Evolutionary conservation across 768 basidiomycete genomes (phyloP).

Genomic region (Clitopilus passeckerianus): DNA sequence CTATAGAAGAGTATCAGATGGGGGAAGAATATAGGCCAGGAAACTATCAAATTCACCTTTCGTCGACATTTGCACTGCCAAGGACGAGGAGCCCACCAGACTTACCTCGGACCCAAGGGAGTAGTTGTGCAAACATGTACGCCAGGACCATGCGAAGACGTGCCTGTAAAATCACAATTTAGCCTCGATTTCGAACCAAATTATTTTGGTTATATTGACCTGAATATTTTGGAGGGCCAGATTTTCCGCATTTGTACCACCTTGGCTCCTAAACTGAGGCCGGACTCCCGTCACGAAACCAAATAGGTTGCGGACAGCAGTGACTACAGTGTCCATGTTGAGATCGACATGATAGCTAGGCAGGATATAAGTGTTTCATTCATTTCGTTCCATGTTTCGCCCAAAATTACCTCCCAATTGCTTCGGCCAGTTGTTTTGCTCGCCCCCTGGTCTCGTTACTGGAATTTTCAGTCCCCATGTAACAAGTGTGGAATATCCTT

Average conservation of each 20-base stretch:
- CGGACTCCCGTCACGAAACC: constrained; percentile 62
- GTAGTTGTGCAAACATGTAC: constrained; percentile 91
- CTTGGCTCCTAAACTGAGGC: constrained; percentile 77
- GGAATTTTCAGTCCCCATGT: constrained; percentile 99
- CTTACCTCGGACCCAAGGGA: constrained; percentile 87
- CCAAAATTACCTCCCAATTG: constrained; percentile 77
- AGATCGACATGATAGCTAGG: constrained; percentile 87
- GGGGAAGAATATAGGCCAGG: not conserved
- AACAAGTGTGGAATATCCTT: constrained; percentile 94
- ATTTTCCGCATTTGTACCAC: constrained; percentile 86
- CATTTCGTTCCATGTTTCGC: too few species aligned
- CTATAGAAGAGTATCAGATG: constrained; percentile 30
- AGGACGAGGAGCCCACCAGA: constrained; percentile 86
- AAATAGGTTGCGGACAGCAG: constrained; percentile 81
- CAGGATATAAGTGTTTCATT: not conserved
- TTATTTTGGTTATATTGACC: constrained; percentile 25
- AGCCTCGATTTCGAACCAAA: not conserved
- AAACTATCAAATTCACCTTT: constrained; percentile 56
- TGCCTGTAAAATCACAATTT: constrained; percentile 45
- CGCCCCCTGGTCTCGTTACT: constrained; percentile 78
- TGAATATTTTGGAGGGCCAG: constrained; percentile 97
- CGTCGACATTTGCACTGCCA: constrained; percentile 98
- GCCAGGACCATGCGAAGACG: constrained; percentile 91
- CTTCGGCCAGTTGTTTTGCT: constrained; percentile 81
- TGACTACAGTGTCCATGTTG: constrained; percentile 93